Evolutionary conservation across 805 yeast genomes (phyloP).

Genomic region (Yamadazyma sp.): DNA sequence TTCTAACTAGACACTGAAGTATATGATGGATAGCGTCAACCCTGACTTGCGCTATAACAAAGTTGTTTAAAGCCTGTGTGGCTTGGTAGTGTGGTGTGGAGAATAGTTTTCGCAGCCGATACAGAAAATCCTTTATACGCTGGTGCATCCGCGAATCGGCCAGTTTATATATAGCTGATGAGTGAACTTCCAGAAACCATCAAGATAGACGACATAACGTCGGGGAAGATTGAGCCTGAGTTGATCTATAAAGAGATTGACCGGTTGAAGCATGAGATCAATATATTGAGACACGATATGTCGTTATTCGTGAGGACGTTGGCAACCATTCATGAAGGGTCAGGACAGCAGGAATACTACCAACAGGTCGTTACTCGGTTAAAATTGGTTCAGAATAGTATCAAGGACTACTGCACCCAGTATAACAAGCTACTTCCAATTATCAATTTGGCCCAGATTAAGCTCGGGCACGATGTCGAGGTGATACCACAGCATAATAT

Average conservation of each 20-base stretch:
- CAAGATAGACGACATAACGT: conserved; percentile 44
- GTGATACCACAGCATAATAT: conserved; percentile 26
- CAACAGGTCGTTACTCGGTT: conserved; percentile 36
- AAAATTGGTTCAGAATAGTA: conserved; percentile 36
- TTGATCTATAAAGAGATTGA: conserved; percentile 46
- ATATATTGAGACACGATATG: conserved; percentile 43
- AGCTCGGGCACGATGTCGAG: conserved; percentile 51
- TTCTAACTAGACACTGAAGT: no score
- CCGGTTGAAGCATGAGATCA: conserved; percentile 42
- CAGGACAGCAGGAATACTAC: conserved; percentile 38
- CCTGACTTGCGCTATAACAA: no score
- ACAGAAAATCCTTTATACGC: no score
- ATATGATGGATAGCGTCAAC: no score
- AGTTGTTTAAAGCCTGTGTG: no score
- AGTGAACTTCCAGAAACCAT: conserved; percentile 31
- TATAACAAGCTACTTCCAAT: conserved; percentile 50
- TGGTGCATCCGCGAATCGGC: no score
- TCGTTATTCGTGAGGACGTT: conserved; percentile 35
- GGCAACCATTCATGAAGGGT: conserved; percentile 32
- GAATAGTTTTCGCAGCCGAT: no score
- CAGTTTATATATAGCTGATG: no score
- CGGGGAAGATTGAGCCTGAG: conserved; percentile 40
- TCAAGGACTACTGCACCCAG: conserved; percentile 43
- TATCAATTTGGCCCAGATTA: conserved; percentile 50
- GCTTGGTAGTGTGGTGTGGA: no score